A percentile compares a stretch with the other conserved stretches of the same genome.
These are phyloP conservation scores for Singerocomus inundabilis DNA, from an alignment of 1,284 basidiomycete species.

Conservation along the genomic window DNA sequence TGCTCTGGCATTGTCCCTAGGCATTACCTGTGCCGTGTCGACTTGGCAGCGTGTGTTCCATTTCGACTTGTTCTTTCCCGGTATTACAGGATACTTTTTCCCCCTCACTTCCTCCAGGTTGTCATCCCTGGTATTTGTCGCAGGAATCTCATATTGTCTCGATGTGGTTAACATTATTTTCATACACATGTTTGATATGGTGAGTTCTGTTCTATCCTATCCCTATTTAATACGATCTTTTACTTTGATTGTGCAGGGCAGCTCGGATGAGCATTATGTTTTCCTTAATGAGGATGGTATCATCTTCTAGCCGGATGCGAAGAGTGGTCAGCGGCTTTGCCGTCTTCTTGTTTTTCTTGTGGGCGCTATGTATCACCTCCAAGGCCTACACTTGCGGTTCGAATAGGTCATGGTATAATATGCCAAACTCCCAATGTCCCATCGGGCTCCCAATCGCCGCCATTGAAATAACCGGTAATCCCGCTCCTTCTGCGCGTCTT, in stretches of 20 bases:
- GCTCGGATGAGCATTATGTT: slow-evolving; percentile 22
- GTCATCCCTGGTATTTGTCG: slow-evolving; percentile 7
- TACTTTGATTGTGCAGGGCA: slow-evolving; percentile 5
- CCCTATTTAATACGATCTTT: background rate
- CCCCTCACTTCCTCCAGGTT: background rate
- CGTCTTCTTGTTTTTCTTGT: slow-evolving; percentile 10
- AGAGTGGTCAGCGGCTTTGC: background rate
- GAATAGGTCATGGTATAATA: slow-evolving; percentile 12
- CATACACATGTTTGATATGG: slow-evolving; percentile 15
- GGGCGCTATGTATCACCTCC: slow-evolving; percentile 2
- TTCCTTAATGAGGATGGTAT: slow-evolving; percentile 8
- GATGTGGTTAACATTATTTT: slow-evolving; percentile 13
- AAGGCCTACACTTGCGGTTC: slow-evolving; percentile 15
- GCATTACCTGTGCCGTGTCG: slow-evolving; percentile 11
- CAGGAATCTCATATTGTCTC: slow-evolving; percentile 8
- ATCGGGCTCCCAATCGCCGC: slow-evolving; percentile 3
- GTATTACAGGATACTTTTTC: background rate
- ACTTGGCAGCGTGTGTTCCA: slow-evolving; percentile 20
- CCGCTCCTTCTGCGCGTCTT: background rate
- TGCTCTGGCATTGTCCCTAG: slow-evolving; percentile 11
- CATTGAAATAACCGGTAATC: slow-evolving; percentile 18
- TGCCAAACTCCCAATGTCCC: slow-evolving; percentile 4
- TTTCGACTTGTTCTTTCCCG: background rate
- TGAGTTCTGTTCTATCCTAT: background rate
- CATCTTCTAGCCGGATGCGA: background rate